Base-by-base conservation (phyloP, 192 early-diverging fungal genomes). In the Glomus cerebriforme region DNA sequence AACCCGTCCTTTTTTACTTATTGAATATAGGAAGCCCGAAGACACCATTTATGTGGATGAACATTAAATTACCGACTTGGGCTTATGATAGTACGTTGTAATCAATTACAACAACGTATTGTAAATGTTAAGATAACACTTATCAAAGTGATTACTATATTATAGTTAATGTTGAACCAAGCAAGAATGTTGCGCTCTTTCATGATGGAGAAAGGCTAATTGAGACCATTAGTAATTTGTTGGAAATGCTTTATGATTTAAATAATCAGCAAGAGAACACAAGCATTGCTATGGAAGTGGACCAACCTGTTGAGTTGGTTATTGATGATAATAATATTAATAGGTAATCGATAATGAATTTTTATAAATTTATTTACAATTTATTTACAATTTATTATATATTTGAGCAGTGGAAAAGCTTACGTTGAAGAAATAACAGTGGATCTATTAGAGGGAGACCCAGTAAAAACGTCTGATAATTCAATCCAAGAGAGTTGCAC, bases 91-190 rank as follows among this genome's bases (percentile, higher is more conserved):
- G 75, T 77, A 39, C 6, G 29, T 31, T 17, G 26, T 12, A n/a
- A 17, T 65, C 35, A 27, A 70, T 62, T 37, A 26, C 17, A 3
- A 39, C 22, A 66, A 15, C 26, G n/a, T 59, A 39, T 26, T 68
- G 71, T 32, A 26, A 39, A 39, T 22, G 1, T 59, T 63, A 13
- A 35, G 27, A 31, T 67, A 39, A 15, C 10, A 39, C 19, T 79
- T 47, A 22, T 15, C 8, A 31, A 45, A 35, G 7, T 19, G 2
- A 31, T 72, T 32, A 15, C 15, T 66, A 39, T 19, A 54, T 24
- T 3, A 58, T 47, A 84, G 83, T 84, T 17, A 84, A 84, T 67
- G 73, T 84, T n/a, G 83, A 84, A 29, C 83, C 83, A 1, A 84
- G 79, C 59, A 84, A 84, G 35, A 84, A 79, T 59, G 65, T 68